Evolutionary conservation across 768 basidiomycete species (phyloP).

Genomic region (Filobasidium wieringae): DNA sequence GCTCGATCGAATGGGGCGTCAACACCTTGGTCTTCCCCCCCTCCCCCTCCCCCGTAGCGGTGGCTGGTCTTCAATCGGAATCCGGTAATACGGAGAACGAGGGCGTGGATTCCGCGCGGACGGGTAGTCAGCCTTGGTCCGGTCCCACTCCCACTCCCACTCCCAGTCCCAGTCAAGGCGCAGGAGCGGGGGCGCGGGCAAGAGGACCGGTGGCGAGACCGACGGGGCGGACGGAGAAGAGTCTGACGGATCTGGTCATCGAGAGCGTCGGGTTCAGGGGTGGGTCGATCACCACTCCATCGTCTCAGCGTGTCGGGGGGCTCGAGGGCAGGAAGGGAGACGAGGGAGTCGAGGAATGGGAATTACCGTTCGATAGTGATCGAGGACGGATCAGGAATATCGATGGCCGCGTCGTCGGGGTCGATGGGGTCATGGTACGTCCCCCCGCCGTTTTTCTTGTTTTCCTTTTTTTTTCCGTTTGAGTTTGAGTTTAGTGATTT

Average conservation of each 20-base stretch:
- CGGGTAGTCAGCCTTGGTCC: too few species aligned
- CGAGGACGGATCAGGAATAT: slow-evolving; percentile 43
- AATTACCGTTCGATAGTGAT: slow-evolving; percentile 37
- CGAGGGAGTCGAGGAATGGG: slow-evolving; percentile 18
- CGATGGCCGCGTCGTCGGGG: slow-evolving; percentile 38
- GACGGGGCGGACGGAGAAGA: slow-evolving; percentile 48
- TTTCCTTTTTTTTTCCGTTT: too few species aligned
- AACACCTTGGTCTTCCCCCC: slow-evolving; percentile 26
- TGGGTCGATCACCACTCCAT: slow-evolving; percentile 46
- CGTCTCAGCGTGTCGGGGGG: too few species aligned
- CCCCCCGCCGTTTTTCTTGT: too few species aligned
- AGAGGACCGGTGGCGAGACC: slow-evolving; percentile 42
- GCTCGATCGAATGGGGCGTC: slow-evolving; percentile 28
- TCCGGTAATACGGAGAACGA: neutral
- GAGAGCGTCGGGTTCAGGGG: slow-evolving; percentile 77
- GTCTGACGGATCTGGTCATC: slow-evolving; percentile 64
- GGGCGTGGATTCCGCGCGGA: too few species aligned
- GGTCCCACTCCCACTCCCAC: slow-evolving; percentile 16
- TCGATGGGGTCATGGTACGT: slow-evolving; percentile 34
- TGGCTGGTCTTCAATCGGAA: neutral
- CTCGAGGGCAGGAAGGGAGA: neutral
- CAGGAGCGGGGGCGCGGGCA: slow-evolving; percentile 45
- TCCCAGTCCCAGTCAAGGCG: slow-evolving; percentile 47
- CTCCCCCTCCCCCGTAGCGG: neutral
- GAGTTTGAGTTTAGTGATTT: too few species aligned